phyloP scores from a whole-genome alignment of 225 moss, liverwort and hornwort genomes.

The Marchantia polymorpha region DNA sequence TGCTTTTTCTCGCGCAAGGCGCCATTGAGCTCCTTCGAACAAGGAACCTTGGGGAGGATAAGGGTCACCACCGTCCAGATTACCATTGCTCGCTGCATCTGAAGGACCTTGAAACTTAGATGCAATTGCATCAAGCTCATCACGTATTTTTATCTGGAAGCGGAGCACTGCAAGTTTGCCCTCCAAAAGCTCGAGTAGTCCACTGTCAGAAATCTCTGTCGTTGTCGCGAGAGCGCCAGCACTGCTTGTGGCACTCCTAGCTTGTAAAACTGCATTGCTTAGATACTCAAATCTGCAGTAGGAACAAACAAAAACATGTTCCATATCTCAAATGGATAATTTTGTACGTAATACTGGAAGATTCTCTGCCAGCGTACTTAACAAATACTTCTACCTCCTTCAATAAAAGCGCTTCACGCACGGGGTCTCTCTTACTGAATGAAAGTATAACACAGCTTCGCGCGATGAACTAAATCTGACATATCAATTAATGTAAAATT shows the following conservation, averaged over 20 bases:
- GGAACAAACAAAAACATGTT: constrained; percentile 8
- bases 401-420: no score
- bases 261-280: constrained; percentile 95
- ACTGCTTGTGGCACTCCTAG: constrained; percentile 84
- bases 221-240: constrained; percentile 73
- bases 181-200: constrained; percentile 89
- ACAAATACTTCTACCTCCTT: neutral
- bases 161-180: constrained; percentile 96
- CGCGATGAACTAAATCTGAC: no score
- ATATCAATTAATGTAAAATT: neutral
- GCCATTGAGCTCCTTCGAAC: constrained; percentile 50
- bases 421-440: no score
- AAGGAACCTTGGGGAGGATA: constrained; percentile 47
- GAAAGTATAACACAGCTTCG: no score
- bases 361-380: neutral
- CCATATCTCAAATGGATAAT: neutral
- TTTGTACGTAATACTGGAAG: neutral
- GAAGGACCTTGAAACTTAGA: constrained; percentile 36
- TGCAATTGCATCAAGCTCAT: constrained; percentile 60
- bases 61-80: constrained; percentile 57
- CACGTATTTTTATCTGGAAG: constrained; percentile 88
- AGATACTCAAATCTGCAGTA: constrained; percentile 78
- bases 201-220: constrained; percentile 93
- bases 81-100: constrained; percentile 37
- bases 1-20: constrained; percentile 58